Evolutionary conservation across 202 grass and related monocot genomes (phyloP).

Genomic region (Brachypodium distachyon): DNA sequence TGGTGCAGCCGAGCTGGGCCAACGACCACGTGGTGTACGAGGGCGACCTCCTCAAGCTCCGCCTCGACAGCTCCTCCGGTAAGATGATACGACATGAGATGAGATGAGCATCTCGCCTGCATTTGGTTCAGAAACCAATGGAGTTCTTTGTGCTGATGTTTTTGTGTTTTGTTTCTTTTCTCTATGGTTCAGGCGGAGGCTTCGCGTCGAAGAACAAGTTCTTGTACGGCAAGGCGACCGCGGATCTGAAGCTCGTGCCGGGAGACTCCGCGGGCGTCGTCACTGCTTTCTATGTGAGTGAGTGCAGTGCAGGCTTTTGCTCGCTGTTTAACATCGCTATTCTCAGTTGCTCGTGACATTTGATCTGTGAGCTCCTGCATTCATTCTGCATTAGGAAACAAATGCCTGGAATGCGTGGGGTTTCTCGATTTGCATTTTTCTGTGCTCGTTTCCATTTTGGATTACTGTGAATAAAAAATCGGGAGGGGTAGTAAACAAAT

Average conservation of each 20-base stretch:
- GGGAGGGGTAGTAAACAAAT: background rate
- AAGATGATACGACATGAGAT: too few relatives aligned
- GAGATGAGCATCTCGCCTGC: too few relatives aligned
- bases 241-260: constrained; percentile 81
- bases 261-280: constrained; percentile 92
- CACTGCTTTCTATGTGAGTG: constrained; percentile 93
- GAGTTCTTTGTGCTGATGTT: background rate
- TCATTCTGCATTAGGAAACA: background rate
- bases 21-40: constrained; percentile 87
- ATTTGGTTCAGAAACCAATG: too few relatives aligned
- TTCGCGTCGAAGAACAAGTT: constrained; percentile 75
- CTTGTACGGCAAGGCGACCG: constrained; percentile 72
- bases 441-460: background rate
- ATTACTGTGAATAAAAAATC: background rate
- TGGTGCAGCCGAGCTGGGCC: constrained; percentile 93
- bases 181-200: constrained; percentile 31
- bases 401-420: background rate
- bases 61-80: constrained; percentile 81
- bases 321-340: background rate
- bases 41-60: constrained; percentile 84
- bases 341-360: background rate
- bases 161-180: background rate
- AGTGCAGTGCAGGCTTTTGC: constrained; percentile 7
- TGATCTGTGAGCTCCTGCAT: background rate
- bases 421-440: background rate